Evolutionary conservation across 2,329 filamentous ascomycete genomes (phyloP), one percentile per base, ranked within the genome.

Genomic region (Aureobasidium subglaciale): DNA sequence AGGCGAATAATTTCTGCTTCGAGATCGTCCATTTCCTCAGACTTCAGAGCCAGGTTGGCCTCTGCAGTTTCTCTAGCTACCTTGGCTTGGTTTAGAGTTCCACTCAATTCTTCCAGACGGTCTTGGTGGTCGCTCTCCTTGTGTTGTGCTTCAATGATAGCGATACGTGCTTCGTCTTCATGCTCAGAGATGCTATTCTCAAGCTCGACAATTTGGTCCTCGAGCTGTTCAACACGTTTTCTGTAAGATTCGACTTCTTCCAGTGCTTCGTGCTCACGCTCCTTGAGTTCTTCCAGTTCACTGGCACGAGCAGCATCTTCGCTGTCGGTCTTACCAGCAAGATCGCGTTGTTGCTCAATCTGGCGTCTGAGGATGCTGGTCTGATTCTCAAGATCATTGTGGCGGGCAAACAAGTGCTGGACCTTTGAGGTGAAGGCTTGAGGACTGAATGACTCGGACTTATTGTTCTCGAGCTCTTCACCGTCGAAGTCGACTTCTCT

Each of bases 321-420:
- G 13, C 75, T 77, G 62, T 95, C 90, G 1, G 89, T 90, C 66
- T 91, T 91, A 73, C 80, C 90, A 72, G 95, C 95, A 56, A 96
- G 80, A 66, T 95, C 90, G 57, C 91, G 87, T 71, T 97, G 92
- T 68, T 97, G 91, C 73, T 95, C 92, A 65, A 96, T 92, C 69
- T 97, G 91, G 40, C 90, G 84, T 65, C 92, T 87, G 8, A 97
- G 78, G 20, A 96, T 91, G 46, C 84, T 83, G 68, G 96, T 95
- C 67, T 97, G 91, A 63, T 96, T 88, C 59, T 88, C 85, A 32
- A 96, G 75, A 18, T 82, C 82, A 16, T 85, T 86, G n/a, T 89
- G 82, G 57, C 89, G 87, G 37, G 79, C 78, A 66, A 90, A 89
- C 4, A 96, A 75, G 73, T 84, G 87, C 64, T 90, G 86, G 1